phyloP scores from a whole-genome alignment of 768 basidiomycete species.

The Auriculariales sp. region DNA sequence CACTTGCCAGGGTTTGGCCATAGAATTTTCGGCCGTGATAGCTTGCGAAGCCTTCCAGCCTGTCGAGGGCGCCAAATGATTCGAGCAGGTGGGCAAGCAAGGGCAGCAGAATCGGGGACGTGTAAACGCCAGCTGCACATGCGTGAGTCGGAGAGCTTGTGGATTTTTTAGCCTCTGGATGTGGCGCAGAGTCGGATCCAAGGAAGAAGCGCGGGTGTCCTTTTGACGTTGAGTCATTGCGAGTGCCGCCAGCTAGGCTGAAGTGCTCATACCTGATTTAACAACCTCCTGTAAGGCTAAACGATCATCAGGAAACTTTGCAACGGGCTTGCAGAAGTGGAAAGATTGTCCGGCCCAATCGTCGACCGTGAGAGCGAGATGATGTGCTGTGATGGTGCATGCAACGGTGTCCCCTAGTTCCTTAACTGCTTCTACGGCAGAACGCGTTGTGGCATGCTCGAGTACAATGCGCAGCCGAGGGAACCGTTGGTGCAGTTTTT shows the following conservation, averaged over 20 bases:
- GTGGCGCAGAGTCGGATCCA: constrained; percentile 93
- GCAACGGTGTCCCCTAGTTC: constrained; percentile 68
- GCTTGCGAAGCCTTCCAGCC: constrained; percentile 69
- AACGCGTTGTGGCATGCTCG: constrained; percentile 90
- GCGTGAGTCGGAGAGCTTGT: constrained; percentile 51
- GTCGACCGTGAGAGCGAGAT: constrained; percentile 85
- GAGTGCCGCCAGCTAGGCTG: background rate
- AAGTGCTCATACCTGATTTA: constrained; percentile 49
- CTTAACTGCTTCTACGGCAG: constrained; percentile 79
- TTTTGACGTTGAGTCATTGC: background rate
- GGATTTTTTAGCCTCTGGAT: constrained; percentile 55
- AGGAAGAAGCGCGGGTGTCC: constrained; percentile 91
- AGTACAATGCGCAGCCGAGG: constrained; percentile 88
- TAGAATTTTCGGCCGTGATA: constrained; percentile 74
- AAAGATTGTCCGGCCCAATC: constrained; percentile 93
- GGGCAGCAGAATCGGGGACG: constrained; percentile 82
- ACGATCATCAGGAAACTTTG: constrained; percentile 89
- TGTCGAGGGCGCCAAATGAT: constrained; percentile 73
- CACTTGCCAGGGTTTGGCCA: constrained; percentile 14
- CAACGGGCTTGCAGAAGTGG: constrained; percentile 96
- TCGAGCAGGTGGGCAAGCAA: constrained; percentile 80
- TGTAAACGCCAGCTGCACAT: constrained; percentile 95
- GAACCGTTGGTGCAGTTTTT: constrained; percentile 66
- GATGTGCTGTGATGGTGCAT: constrained; percentile 95
- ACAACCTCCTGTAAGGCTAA: constrained; percentile 67